Base-by-base conservation (phyloP, 2,329 filamentous ascomycete species). In the Talaromyces sp. region DNA sequence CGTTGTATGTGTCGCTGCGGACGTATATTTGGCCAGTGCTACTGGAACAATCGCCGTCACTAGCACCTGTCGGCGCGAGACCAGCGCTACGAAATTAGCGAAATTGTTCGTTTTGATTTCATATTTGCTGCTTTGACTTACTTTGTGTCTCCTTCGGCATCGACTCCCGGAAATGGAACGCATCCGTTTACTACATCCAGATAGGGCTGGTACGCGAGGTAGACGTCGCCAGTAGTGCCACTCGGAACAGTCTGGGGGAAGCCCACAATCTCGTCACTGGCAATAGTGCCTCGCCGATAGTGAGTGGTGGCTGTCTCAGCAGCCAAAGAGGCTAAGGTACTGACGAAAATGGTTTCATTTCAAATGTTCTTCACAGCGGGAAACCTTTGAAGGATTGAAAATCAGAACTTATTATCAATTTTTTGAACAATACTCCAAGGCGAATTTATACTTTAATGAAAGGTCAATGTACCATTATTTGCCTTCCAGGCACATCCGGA, bases 111-210 rank as follows among this genome's bases (percentile, higher is more conserved):
- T 43, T 32, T 19, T 7, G 48, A 1, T 12, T 10, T 35, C 2
- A 12, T 35, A 5, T 64, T 54, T 59, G 55, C 29, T 55, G 6
- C 12, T 10, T 26, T n/a, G 19, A 65, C 75, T 61, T 69, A 86
- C 84, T 79, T 76, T 17, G 81, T 86, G 65, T 87, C 78, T 2
- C 85, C 85, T 0, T 74, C 70, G 0, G 77, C 77, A 63, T 88
- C 81, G 1, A 88, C 85, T 1, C 81, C 85, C 0, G 85, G 84
- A 67, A 85, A 88, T 0, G 85, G 83, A 9, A 87, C 84, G 63
- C 85, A 88, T 52, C 85, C 85, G 65, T 83, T 82, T 19, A 78
- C 76, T 5, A 86, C 80, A 11, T 83, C 65, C 6, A 86, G 75
- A 57, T 75, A 78, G 0, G 83, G 84, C 71, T 86, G 80, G 71